A percentile compares a stretch with the other conserved stretches of the same genome.
These are phyloP conservation scores for Phoma sp. DNA, from an alignment of 2,329 filamentous ascomycete genomes.

Conservation along the genomic window DNA sequence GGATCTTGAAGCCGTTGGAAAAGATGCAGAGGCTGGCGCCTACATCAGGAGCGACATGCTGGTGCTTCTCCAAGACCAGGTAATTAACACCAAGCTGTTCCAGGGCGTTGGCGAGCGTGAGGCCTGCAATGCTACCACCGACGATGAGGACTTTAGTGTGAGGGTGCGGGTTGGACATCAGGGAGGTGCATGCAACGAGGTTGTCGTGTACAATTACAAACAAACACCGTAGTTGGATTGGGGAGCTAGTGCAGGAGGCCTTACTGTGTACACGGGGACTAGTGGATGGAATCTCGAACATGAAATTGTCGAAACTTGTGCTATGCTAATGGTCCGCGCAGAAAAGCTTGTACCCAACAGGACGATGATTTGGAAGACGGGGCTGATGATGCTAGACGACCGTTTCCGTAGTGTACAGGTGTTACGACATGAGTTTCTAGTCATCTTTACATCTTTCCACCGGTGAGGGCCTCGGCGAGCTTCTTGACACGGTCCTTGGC, in stretches of 20 bases:
- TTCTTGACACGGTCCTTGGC: constrained; percentile 66
- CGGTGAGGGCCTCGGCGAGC: constrained; percentile 71
- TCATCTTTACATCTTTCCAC: constrained; percentile 61
- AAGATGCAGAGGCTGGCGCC: constrained; percentile 28
- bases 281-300: too few relatives aligned
- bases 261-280: too few relatives aligned
- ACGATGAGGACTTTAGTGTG: constrained; percentile 13
- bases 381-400: not conserved
- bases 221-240: too few relatives aligned
- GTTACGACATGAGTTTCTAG: not conserved
- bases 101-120: constrained; percentile 18
- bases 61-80: constrained; percentile 20
- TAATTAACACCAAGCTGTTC: constrained; percentile 21
- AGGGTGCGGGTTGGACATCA: too few relatives aligned
- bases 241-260: too few relatives aligned
- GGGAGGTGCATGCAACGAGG: too few relatives aligned
- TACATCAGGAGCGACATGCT: constrained; percentile 17
- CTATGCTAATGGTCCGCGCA: too few relatives aligned
- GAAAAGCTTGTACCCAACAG: too few relatives aligned
- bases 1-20: constrained; percentile 20
- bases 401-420: constrained; percentile 11
- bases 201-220: too few relatives aligned
- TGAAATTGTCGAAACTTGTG: too few relatives aligned
- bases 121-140: constrained; percentile 21
- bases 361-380: not conserved